Percentiles rank a stretch among this genome's conserved stretches.
Evolutionary conservation across 75 land plant species (phyloP).

Genomic region (Larix kaempferi): DNA sequence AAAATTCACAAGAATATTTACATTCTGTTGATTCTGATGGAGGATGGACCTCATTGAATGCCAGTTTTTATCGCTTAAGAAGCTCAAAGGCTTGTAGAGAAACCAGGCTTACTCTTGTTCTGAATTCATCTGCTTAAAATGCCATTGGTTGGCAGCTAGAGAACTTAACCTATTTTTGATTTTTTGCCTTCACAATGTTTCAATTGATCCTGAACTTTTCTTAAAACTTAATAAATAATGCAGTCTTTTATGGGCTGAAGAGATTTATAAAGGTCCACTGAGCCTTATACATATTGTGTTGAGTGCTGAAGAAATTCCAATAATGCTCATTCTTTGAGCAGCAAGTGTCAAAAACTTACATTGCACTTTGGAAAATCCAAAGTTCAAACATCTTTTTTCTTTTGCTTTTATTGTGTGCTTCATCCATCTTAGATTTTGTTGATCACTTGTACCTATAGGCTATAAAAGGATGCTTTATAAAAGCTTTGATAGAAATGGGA

Average conservation of each 20-base stretch:
- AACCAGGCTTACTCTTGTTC: background rate
- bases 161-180: background rate
- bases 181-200: background rate
- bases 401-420: background rate
- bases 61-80: background rate
- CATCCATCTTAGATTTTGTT: background rate
- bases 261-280: background rate
- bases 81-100: background rate
- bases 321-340: background rate
- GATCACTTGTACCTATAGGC: background rate
- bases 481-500: background rate
- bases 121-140: background rate
- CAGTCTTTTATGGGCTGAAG: background rate
- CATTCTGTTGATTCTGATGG: background rate
- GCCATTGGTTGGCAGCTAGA: background rate
- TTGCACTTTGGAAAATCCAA: background rate
- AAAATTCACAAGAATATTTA: background rate
- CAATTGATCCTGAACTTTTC: background rate
- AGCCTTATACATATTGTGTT: background rate
- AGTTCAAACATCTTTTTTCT: background rate
- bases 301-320: background rate
- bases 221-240: background rate
- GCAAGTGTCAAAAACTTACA: background rate
- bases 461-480: background rate
- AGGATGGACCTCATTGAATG: background rate